Evolutionary conservation across 2,329 filamentous ascomycete genomes (phyloP).

Genomic region (Corynespora cassiicola): DNA sequence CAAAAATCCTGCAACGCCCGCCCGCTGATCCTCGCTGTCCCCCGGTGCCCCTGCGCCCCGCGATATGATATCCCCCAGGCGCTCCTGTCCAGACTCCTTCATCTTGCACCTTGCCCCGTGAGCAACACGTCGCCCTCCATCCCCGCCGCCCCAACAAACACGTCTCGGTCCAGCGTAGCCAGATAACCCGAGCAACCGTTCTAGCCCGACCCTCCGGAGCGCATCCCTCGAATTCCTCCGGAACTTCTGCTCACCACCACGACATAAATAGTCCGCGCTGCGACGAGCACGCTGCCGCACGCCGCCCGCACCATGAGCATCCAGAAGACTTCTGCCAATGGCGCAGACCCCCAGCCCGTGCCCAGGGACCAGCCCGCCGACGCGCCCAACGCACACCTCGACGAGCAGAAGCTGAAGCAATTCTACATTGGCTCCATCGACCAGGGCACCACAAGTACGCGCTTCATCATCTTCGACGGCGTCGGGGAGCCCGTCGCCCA

Average conservation of each 20-base stretch:
- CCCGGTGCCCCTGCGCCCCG: no score
- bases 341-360: slow-evolving; percentile 36
- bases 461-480: slow-evolving; percentile 89
- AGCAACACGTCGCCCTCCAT: no score
- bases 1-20: no score
- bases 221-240: not conserved
- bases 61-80: no score
- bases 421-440: slow-evolving; percentile 88
- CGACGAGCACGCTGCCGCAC: no score
- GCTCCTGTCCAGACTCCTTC: no score
- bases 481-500: slow-evolving; percentile 78
- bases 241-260: slow-evolving; percentile 4
- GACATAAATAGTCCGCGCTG: no score
- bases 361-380: slow-evolving; percentile 37
- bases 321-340: slow-evolving; percentile 32
- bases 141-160: no score
- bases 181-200: slow-evolving; percentile 5
- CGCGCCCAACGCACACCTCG: slow-evolving; percentile 27
- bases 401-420: slow-evolving; percentile 50
- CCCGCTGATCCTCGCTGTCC: no score
- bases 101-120: no score
- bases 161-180: no score
- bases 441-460: slow-evolving; percentile 86
- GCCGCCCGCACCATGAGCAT: slow-evolving; percentile 36
- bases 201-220: not conserved